Percentiles rank a stretch among this genome's conserved stretches.
Evolutionary conservation across 2,329 filamentous ascomycete genomes (phyloP).

Genomic region (Blastomyces gilchristii): DNA sequence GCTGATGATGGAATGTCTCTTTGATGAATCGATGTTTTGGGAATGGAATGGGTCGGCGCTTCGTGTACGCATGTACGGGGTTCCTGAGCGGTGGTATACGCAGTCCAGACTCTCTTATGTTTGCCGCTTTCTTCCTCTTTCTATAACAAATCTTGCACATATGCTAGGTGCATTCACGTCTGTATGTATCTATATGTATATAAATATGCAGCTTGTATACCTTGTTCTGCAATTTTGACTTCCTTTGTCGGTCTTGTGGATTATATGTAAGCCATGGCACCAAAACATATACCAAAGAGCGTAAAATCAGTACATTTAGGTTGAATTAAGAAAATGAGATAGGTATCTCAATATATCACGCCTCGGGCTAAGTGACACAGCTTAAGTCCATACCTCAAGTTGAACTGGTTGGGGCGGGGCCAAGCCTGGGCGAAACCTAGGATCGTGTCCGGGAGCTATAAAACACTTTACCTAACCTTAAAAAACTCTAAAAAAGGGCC

Average conservation of each 20-base stretch:
- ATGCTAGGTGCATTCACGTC: not conserved
- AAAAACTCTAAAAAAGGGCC: not conserved
- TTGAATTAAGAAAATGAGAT: not conserved
- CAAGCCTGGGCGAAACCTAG: not conserved
- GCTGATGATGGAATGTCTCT: not conserved
- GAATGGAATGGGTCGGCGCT: not conserved
- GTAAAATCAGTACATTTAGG: not conserved
- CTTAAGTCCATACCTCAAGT: not conserved
- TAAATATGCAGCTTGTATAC: not conserved
- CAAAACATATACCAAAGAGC: not conserved
- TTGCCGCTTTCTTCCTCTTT: not conserved
- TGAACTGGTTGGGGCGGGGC: not conserved
- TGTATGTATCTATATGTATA: not conserved
- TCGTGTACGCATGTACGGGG: not conserved
- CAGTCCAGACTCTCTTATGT: not conserved
- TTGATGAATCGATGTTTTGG: not conserved
- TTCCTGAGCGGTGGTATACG: not conserved
- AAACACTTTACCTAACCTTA: not conserved
- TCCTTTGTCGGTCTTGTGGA: not conserved
- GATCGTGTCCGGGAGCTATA: not conserved
- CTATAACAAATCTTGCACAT: not conserved
- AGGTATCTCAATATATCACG: not conserved
- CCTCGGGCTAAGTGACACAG: not conserved
- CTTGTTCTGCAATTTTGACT: not conserved
- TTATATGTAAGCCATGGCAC: not conserved